Evolutionary conservation across 1,284 basidiomycete species (phyloP), one percentile per base, ranked within the genome.

Genomic region (Naganishia cerealis): DNA sequence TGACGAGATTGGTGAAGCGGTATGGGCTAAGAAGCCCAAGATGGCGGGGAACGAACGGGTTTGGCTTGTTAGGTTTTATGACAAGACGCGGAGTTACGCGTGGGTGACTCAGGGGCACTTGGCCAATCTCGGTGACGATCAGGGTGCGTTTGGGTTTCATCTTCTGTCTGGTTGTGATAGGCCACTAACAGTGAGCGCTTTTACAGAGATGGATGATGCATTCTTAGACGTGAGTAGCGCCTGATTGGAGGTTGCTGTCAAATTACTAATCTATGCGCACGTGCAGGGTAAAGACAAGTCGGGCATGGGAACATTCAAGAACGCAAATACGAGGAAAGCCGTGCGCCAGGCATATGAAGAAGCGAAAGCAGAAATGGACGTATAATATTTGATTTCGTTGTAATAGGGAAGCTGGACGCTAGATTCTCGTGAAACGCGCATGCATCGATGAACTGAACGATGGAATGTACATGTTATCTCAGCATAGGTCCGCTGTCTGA

Each of bases 61-160:
- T 62, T 86, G 70, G 73, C 82, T 90, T 52, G 83, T 91, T 18
- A 85, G 85, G 62, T 92, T 90, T 79, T 90, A 83, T 75, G 89
- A 90, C 74, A 83, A 84, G 65, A 73, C 80, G 1, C 79, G 80
- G 57, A 85, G 86, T 65, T 91, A 86, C 85, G 85, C 85, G 76
- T 87, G 83, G 81, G 80, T 88, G 13, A 74, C 80, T 4, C 69
- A 79, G 18, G 83, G 83, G 42, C 83, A 82, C 66, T 78, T 90
- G 15, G 81, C 84, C 29, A 69, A 84, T 62, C 78, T 91, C 0
- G 86, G 86, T 6, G 87, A 87, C 72, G 82, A 86, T 72, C 76
- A 83, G 72, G 82, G 88, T 89, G 71, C 73, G 83, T 75, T 8
- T 13, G 15, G 53, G 7, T 16, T 57, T 1, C 9, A 13, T 15